Base-by-base conservation (phyloP, 352 stramenopile species). In the Phytophthora kernoviae region DNA sequence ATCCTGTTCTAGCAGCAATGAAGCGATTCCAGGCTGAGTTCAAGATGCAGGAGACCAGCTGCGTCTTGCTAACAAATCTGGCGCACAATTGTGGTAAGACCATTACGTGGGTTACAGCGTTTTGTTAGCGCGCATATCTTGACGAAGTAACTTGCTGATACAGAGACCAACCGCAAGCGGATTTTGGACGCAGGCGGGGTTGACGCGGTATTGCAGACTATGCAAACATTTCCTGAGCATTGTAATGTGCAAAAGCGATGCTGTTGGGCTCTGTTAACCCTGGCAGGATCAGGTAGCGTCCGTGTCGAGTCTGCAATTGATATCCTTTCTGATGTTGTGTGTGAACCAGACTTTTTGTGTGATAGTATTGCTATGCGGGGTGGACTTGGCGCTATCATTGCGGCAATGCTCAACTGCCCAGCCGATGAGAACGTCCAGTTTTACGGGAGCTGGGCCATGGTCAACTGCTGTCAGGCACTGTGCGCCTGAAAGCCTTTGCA, bases 11-110 rank as follows among this genome's bases (percentile, higher is more conserved):
- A 4, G 54, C 54, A 40, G 72, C 84, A 10, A 88, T 95, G 81
- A 93, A 67, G 45, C 65, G 58, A 5, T 90, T 88, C 57, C 45
- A 57, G 5, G 65, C 65, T 0, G 79, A 95, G 26, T 30, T 66
- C 9, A 85, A 79, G 36, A 67, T 96, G 20, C 86, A 96, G 51
- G 77, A 95, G 59, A 74, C 77, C 10, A 79, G 75, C 5, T 95
- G 86, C 44, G 77, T 87, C 22, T 51, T 87, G 24, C 55, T 98
- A 14, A 93, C 88, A 8, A 97, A 97, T 59, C 74, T 98, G 11
- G 77, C 92, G 0, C 84, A 93, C 50, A 90, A 96, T 32, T 87
- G 85, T 47, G 79, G 77, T 81, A 71, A 54, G 62, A 54, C 51
- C n/a, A 65, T 59, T 20, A 32, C 49, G 7, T 51, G 24, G 9